These are phyloP conservation scores for Patellifolia procumbens DNA, from an alignment of 179 eudicot species.

Conservation along the genomic window DNA sequence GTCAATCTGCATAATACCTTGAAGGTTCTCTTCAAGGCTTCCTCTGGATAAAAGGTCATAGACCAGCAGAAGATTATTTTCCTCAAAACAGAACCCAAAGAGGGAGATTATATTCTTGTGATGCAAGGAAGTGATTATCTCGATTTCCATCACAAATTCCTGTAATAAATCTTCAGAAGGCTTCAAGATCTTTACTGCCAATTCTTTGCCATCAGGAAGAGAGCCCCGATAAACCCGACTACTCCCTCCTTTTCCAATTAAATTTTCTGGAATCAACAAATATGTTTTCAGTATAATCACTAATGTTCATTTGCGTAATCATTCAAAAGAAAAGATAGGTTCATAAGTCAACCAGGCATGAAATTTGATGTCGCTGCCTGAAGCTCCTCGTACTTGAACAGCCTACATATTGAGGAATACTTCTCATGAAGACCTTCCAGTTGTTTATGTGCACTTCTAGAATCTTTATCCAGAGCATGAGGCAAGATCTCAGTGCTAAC, in stretches of 20 bases:
- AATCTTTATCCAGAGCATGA: conserved; percentile 34
- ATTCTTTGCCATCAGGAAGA: conserved; percentile 66
- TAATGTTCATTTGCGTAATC: background rate
- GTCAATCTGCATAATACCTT: conserved; percentile 40
- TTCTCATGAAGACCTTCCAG: conserved; percentile 65
- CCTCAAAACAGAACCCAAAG: conserved; percentile 80
- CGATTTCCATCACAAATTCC: conserved; percentile 75
- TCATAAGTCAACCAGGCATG: conserved; percentile 43
- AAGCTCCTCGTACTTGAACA: conserved; percentile 64
- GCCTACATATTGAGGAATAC: conserved; percentile 64
- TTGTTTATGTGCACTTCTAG: conserved; percentile 43
- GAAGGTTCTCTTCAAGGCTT: conserved; percentile 89
- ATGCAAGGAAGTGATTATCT: conserved; percentile 63
- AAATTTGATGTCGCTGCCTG: conserved; percentile 62
- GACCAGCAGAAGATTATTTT: conserved; percentile 61
- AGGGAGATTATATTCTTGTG: conserved; percentile 81
- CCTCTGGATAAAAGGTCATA: conserved; percentile 82
- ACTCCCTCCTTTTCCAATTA: conserved; percentile 90
- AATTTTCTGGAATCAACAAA: conserved; percentile 51
- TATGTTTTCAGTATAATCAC: background rate
- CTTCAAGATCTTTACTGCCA: conserved; percentile 80
- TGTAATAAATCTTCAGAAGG: conserved; percentile 54
- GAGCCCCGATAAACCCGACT: conserved; percentile 76
- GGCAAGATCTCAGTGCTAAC: conserved; percentile 34
- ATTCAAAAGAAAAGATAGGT: background rate